These are phyloP conservation scores for Nannizzia gypsea DNA, from an alignment of 2,329 filamentous ascomycete genomes.

Conservation along the genomic window DNA sequence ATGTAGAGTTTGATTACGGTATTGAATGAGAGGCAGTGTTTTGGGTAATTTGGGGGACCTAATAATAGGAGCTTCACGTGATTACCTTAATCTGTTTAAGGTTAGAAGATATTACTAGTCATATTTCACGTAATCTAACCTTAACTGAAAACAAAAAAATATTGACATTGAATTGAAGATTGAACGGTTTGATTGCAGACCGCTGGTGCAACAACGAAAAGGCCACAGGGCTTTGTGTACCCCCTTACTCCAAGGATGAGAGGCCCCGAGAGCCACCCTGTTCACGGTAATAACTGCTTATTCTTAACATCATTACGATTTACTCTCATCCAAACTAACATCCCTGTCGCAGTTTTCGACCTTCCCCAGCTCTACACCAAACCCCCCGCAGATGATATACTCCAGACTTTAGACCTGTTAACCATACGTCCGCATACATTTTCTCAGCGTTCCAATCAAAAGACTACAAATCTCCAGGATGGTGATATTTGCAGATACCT, in stretches of 20 bases:
- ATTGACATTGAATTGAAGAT: too few species aligned
- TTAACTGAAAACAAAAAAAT: too few species aligned
- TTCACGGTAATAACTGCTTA: background rate
- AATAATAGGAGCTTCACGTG: too few species aligned
- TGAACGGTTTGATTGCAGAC: too few species aligned
- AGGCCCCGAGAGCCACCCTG: background rate
- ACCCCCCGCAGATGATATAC: slow-evolving; percentile 53
- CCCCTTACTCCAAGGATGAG: background rate
- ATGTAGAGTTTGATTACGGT: too few species aligned
- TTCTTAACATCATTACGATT: background rate
- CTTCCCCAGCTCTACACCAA: slow-evolving; percentile 74
- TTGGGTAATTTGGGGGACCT: too few species aligned
- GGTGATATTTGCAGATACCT: slow-evolving; percentile 35
- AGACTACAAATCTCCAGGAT: slow-evolving; percentile 25
- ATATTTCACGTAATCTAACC: too few species aligned
- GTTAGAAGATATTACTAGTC: too few species aligned
- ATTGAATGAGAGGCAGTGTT: too few species aligned
- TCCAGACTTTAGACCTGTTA: slow-evolving; percentile 55
- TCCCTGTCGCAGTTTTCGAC: slow-evolving; percentile 45
- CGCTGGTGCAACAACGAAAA: too few species aligned
- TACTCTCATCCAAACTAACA: background rate
- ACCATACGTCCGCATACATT: slow-evolving; percentile 49
- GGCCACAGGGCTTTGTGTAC: too few species aligned
- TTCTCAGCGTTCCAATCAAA: slow-evolving; percentile 20
- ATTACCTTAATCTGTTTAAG: too few species aligned